phyloP scores from a whole-genome alignment of 2,329 filamentous ascomycete genomes.

The Pezicula radicicola region DNA sequence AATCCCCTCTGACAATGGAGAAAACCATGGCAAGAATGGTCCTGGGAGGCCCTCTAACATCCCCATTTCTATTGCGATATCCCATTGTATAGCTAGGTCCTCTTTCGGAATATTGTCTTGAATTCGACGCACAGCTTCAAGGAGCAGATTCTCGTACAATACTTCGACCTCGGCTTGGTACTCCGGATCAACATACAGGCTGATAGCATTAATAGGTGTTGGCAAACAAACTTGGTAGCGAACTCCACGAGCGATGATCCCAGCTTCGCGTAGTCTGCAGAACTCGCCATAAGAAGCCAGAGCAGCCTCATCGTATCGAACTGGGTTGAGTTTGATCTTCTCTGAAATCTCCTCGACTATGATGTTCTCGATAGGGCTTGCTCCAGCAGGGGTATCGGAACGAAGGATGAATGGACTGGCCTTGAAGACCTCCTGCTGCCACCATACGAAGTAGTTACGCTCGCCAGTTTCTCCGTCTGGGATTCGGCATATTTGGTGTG shows the following conservation, averaged over 20 bases:
- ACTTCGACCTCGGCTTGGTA: constrained; percentile 24
- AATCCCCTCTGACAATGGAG: constrained; percentile 29
- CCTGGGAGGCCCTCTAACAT: constrained; percentile 20
- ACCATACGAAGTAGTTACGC: constrained; percentile 30
- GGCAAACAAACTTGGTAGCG: constrained; percentile 32
- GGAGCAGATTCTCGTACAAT: constrained; percentile 24
- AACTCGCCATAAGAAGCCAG: constrained; percentile 26
- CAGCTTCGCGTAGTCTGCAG: constrained; percentile 13
- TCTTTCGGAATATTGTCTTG: constrained; percentile 23
- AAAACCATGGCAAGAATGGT: constrained; percentile 30
- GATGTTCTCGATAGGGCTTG: constrained; percentile 2
- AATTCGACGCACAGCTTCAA: constrained; percentile 21
- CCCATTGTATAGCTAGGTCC: constrained; percentile 31
- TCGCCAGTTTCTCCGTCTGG: constrained; percentile 39
- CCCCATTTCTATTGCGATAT: constrained; percentile 22
- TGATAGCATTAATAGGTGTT: constrained; percentile 21
- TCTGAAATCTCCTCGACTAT: not conserved
- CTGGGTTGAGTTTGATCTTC: not conserved
- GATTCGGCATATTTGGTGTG: constrained; percentile 31
- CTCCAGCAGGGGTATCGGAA: constrained; percentile 3
- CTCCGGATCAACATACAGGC: constrained; percentile 11
- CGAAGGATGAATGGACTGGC: constrained; percentile 8
- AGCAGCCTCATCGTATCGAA: constrained; percentile 27
- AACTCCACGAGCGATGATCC: constrained; percentile 20
- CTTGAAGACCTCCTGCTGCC: constrained; percentile 29